Evolutionary conservation across 192 early-diverging fungal genomes (phyloP).

Genomic region (Allomyces macrogynus): DNA sequence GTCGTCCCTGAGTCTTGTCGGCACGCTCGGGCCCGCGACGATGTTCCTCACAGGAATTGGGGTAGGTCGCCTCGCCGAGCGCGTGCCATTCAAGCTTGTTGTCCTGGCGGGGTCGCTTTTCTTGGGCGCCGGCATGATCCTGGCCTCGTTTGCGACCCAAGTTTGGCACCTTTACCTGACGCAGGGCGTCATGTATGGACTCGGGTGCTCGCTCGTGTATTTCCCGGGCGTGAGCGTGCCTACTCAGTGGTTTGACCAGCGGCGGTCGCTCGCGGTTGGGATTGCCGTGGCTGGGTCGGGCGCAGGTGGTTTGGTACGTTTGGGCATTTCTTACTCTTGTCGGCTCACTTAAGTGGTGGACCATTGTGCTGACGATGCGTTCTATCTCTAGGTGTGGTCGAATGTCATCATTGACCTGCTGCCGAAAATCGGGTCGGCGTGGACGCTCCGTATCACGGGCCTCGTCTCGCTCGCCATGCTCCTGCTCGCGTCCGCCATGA

Average conservation of each 20-base stretch:
- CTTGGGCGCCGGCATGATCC: conserved; percentile 28
- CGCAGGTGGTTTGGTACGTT: neutral
- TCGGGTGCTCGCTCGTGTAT: conserved; percentile 32
- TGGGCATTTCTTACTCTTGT: too few relatives aligned
- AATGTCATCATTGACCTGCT: neutral
- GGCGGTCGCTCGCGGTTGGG: conserved; percentile 38
- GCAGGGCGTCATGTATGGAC: conserved; percentile 41
- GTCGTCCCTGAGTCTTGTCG: neutral
- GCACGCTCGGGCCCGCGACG: conserved; percentile 4
- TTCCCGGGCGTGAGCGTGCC: conserved; percentile 35
- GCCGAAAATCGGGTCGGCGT: neutral
- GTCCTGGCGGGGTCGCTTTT: conserved; percentile 7
- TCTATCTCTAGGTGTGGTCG: too few relatives aligned
- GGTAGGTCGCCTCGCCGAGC: conserved; percentile 10
- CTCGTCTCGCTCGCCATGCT: neutral
- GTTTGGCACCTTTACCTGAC: conserved; percentile 46
- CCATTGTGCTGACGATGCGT: too few relatives aligned
- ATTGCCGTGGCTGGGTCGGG: neutral
- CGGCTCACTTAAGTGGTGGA: too few relatives aligned
- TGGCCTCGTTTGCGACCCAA: conserved; percentile 35
- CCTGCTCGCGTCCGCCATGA: neutral
- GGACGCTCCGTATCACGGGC: neutral
- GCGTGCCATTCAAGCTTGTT: conserved; percentile 8
- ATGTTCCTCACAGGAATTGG: neutral
- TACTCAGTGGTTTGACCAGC: conserved; percentile 36